A percentile compares a stretch with the other conserved stretches of the same genome.
These are phyloP conservation scores for Meyerozyma athensensis DNA, from an alignment of 1,139 yeast species.

Conservation along the genomic window DNA sequence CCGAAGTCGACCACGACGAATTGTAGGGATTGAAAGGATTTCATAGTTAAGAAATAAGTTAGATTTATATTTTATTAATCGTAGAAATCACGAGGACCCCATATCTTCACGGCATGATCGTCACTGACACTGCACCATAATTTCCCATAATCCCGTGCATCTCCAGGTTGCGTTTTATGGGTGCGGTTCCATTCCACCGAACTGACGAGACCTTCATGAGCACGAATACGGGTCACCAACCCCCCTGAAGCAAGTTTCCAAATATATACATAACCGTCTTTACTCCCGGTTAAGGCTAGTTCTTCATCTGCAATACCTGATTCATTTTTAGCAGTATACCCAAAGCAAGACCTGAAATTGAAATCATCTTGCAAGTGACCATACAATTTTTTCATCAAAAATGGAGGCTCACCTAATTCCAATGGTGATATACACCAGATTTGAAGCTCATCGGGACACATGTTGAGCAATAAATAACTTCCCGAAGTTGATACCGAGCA, in stretches of 20 bases:
- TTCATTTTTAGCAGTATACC: constrained; percentile 28
- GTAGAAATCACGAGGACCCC: constrained; percentile 43
- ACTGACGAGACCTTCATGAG: constrained; percentile 66
- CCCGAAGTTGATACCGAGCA: constrained; percentile 39
- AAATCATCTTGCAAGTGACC: constrained; percentile 72
- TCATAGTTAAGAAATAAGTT: neutral
- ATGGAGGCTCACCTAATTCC: constrained; percentile 47
- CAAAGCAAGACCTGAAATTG: constrained; percentile 76
- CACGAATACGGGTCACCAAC: constrained; percentile 52
- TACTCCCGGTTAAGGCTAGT: constrained; percentile 75
- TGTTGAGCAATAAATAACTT: constrained; percentile 30
- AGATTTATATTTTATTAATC: neutral
- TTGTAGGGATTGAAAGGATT: constrained; percentile 17
- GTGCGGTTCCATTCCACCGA: constrained; percentile 70
- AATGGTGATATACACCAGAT: constrained; percentile 59
- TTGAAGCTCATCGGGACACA: constrained; percentile 76
- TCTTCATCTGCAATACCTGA: constrained; percentile 41
- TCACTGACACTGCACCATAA: constrained; percentile 85
- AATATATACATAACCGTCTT: constrained; percentile 71
- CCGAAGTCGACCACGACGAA: constrained; percentile 29
- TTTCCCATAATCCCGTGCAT: constrained; percentile 34
- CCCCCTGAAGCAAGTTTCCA: constrained; percentile 80
- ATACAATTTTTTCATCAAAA: constrained; percentile 52
- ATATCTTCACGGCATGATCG: constrained; percentile 62
- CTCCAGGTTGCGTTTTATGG: constrained; percentile 16